Percentiles rank a stretch among this genome's conserved stretches.
These are phyloP conservation scores for Hyphopichia homilentoma DNA, from an alignment of 805 yeast genomes.

Conservation along the genomic window DNA sequence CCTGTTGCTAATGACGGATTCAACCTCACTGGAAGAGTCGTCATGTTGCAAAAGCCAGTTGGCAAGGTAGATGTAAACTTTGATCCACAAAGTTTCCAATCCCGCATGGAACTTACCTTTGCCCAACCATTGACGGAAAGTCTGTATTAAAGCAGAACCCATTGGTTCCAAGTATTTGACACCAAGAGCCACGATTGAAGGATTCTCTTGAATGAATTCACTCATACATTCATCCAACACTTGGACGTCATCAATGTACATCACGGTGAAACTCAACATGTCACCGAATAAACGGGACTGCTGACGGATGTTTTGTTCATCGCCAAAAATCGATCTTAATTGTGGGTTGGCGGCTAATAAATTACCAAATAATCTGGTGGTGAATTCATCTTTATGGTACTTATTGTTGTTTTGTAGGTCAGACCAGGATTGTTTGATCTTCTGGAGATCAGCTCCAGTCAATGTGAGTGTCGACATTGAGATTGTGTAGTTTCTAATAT, in stretches of 20 bases:
- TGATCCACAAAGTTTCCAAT: conserved; percentile 37
- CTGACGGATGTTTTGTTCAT: conserved; percentile 18
- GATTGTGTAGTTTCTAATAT: too few relatives aligned
- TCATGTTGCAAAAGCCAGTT: conserved; percentile 28
- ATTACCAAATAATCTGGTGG: conserved; percentile 28
- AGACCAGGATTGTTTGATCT: conserved; percentile 32
- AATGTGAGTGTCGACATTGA: conserved; percentile 6
- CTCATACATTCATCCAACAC: conserved; percentile 30
- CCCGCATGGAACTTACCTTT: conserved; percentile 22
- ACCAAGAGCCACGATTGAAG: conserved; percentile 18
- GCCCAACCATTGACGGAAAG: conserved; percentile 35
- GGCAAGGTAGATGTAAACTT: conserved; percentile 38
- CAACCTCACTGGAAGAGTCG: conserved; percentile 20
- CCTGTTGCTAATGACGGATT: conserved; percentile 16
- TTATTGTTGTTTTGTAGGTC: conserved; percentile 23
- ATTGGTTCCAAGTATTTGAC: conserved; percentile 36
- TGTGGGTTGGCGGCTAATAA: conserved; percentile 28
- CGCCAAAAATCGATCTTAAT: conserved; percentile 17
- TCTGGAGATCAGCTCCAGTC: conserved; percentile 12
- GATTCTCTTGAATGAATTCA: conserved; percentile 30
- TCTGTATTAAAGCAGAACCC: conserved; percentile 37
- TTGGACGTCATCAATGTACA: conserved; percentile 23
- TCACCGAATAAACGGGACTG: conserved; percentile 36
- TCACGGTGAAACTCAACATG: conserved; percentile 27
- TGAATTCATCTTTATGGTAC: conserved; percentile 27